Conservation (phyloP, 352 stramenopile species). For the Pythium biforme region DNA sequence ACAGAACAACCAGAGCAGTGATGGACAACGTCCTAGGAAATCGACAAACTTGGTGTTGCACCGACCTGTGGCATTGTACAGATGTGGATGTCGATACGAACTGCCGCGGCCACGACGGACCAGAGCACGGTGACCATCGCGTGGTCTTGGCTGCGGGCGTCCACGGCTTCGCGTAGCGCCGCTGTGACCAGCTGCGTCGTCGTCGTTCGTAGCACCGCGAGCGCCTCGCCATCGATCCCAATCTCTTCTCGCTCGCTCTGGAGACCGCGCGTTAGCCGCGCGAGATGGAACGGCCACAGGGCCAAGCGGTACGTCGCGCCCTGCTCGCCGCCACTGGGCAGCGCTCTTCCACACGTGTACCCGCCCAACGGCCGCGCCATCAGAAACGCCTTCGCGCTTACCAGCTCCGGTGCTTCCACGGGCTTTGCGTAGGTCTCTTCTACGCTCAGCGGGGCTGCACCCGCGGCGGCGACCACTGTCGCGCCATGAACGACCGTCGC, state of each 20-base stretch:
- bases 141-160: conserved; percentile 27
- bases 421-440: not conserved
- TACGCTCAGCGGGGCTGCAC: not conserved
- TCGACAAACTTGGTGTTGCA: no score
- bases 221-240: conserved; percentile 2
- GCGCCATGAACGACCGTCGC: conserved; percentile 19
- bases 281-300: conserved; percentile 60
- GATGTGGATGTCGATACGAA: conserved; percentile 47
- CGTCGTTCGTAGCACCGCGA: conserved; percentile 11
- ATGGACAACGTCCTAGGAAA: no score
- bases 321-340: not conserved
- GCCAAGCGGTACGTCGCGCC: conserved; percentile 27
- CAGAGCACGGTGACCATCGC: conserved; percentile 70
- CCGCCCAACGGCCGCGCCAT: conserved; percentile 43
- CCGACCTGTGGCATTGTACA: conserved; percentile 49
- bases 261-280: conserved; percentile 39
- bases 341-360: conserved; percentile 62
- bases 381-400: conserved; percentile 53
- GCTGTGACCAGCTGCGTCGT: conserved; percentile 20
- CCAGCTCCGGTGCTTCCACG: conserved; percentile 10
- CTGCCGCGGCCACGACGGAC: conserved; percentile 25
- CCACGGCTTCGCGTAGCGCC: conserved; percentile 3
- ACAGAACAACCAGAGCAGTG: not conserved
- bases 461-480: not conserved
- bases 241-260: conserved; percentile 3